Base-by-base conservation (phyloP, 805 yeast genomes). In the Kuraishia cidri region DNA sequence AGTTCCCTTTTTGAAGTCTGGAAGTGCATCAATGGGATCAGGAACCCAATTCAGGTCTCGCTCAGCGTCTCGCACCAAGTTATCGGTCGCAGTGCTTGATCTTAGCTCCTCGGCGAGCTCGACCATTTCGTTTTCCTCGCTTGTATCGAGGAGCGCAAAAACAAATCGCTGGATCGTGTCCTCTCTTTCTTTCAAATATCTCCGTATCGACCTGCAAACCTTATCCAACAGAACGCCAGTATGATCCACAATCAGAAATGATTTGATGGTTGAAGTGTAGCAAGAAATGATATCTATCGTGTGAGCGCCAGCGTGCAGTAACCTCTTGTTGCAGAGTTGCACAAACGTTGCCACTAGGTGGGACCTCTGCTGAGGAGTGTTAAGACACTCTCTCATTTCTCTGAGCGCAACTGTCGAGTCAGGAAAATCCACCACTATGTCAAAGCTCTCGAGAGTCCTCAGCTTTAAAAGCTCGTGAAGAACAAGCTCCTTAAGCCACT, bases 11-110 rank as follows among this genome's bases (percentile, higher is more conserved):
- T 72, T 68, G 57, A 82, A 86, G 51, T 85, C 94, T 0, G 88
- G 84, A n/a, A 87, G 68, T 0, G 95, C 94, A 56, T 86, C 95
- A 11, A 83, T 68, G 0, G 95, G 95, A 43, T 84, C 94, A 0
- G 95, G 95, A 6, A 53, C 52, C 95, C 95, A 85, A 30, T 69
- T 60, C 3, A 75, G 46, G 41, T 70, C 76, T 8, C 60, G 42
- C 31, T 61, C 47, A 25, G 66, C 73, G 27, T 70, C 73, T 5
- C 20, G 46, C 32, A 31, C 47, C 38, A 31, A 40, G 35, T 13
- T 53, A 41, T 26, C 47, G 45, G 13, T 45, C 52, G 29, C 31
- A 2, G 51, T 47, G 10, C 47, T 56, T 33, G 59, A 55, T 6
- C 56, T 34, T 9, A 86, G 55, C 38, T 77, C 80, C 4, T 58